A percentile compares a stretch with the other conserved stretches of the same genome.
Evolutionary conservation across 495 filamentous ascomycete genomes (phyloP).

Genomic region (Parachaetomium inaequale): DNA sequence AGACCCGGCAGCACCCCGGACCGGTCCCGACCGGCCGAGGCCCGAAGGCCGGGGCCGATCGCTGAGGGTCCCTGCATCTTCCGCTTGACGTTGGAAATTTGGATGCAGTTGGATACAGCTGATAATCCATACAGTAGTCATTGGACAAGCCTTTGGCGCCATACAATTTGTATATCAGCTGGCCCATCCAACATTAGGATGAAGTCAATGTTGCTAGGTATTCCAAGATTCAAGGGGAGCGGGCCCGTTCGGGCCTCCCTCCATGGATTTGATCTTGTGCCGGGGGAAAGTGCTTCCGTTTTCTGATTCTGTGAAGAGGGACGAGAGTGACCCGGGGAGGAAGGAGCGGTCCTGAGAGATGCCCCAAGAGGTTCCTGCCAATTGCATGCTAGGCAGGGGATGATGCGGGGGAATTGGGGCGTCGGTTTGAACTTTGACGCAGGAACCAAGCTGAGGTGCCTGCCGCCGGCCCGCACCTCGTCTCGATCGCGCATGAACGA

Average conservation of each 20-base stretch:
- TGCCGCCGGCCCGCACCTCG: conserved; percentile 1
- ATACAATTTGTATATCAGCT: too few species aligned
- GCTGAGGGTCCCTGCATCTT: background rate
- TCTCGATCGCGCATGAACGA: conserved; percentile 15
- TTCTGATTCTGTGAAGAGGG: too few species aligned
- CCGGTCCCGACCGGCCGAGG: conserved; percentile 14
- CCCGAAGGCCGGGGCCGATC: background rate
- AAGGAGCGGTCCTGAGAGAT: too few species aligned
- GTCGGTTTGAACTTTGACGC: conserved; percentile 15
- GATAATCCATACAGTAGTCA: too few species aligned
- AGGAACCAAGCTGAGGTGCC: background rate
- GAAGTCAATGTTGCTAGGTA: too few species aligned
- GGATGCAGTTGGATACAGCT: background rate
- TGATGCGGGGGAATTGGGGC: background rate
- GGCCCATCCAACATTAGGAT: too few species aligned
- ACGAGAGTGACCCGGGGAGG: too few species aligned
- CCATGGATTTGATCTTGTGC: too few species aligned
- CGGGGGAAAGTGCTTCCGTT: too few species aligned
- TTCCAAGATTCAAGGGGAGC: too few species aligned
- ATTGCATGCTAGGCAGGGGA: background rate
- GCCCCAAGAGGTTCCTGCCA: background rate
- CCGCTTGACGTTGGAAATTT: background rate
- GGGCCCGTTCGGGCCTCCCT: too few species aligned
- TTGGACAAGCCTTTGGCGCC: too few species aligned
- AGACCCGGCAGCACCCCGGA: conserved; percentile 1